Percentiles rank a stretch among this genome's conserved stretches.
These are phyloP conservation scores for Eutrema japonicum DNA, from an alignment of 345 rosid genomes.

Conservation along the genomic window DNA sequence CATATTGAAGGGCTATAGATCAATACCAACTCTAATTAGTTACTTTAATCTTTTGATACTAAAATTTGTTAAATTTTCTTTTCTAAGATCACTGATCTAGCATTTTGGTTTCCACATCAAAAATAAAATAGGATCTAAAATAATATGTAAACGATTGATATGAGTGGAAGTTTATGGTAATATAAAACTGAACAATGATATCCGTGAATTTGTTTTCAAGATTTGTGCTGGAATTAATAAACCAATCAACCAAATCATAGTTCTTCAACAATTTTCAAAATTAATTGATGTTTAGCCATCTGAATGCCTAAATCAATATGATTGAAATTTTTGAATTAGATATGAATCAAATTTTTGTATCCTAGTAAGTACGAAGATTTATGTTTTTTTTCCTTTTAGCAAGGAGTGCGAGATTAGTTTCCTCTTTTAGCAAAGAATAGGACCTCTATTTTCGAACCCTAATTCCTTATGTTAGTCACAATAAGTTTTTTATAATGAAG, in stretches of 20 bases:
- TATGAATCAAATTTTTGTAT: not conserved
- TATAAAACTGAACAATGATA: not conserved
- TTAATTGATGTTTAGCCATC: not conserved
- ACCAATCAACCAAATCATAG: not conserved
- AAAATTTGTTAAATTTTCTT: not conserved
- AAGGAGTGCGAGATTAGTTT: conserved; percentile 12
- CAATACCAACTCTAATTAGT: conserved; percentile 8
- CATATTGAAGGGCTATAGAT: conserved; percentile 13
- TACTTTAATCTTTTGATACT: conserved; percentile 8
- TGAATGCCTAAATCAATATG: not conserved
- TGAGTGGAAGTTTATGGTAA: not conserved
- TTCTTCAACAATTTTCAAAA: not conserved
- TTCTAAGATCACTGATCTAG: not conserved
- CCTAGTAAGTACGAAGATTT: not conserved
- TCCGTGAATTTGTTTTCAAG: not conserved
- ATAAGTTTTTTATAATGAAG: not conserved
- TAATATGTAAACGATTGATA: not conserved
- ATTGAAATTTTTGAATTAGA: not conserved
- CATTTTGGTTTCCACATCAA: not conserved
- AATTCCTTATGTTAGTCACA: conserved; percentile 21
- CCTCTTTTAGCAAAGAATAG: conserved; percentile 37
- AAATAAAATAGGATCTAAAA: not conserved
- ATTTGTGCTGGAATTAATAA: not conserved
- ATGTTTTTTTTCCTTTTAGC: conserved; percentile 8
- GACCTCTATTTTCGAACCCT: conserved; percentile 39